Percentiles rank a stretch among this genome's conserved stretches.
These are phyloP conservation scores for Solanum chilense DNA, from an alignment of 257 asterid genomes.

Conservation along the genomic window DNA sequence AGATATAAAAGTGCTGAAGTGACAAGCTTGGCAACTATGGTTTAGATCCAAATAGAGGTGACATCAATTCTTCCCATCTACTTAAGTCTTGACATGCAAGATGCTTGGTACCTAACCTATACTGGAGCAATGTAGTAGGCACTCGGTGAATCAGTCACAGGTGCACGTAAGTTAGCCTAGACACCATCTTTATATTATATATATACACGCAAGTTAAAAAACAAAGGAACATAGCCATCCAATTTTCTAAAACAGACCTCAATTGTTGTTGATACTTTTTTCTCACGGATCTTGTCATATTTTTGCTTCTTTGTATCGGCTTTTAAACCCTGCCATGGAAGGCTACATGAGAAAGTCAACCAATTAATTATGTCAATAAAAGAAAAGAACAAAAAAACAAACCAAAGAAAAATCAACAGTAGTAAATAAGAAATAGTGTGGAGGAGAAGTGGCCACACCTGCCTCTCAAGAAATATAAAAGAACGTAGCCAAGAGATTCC, in stretches of 20 bases:
- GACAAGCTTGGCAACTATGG: not conserved
- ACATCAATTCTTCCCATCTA: not conserved
- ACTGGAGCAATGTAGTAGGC: not conserved
- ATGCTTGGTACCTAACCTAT: not conserved
- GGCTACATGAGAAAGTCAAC: constrained; percentile 10
- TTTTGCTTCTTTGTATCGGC: constrained; percentile 34
- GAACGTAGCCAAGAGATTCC: constrained; percentile 43
- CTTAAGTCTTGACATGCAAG: not conserved
- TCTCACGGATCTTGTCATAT: constrained; percentile 32
- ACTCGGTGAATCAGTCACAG: not conserved
- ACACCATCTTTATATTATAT: too few relatives aligned
- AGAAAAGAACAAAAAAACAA: not conserved
- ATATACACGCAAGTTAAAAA: not conserved
- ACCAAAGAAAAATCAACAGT: not conserved
- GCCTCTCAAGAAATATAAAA: constrained; percentile 36
- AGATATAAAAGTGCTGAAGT: not conserved
- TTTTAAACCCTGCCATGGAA: constrained; percentile 39
- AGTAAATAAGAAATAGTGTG: not conserved
- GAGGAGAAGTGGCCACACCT: constrained; percentile 6
- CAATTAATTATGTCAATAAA: not conserved
- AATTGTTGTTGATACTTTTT: constrained; percentile 31
- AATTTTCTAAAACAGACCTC: constrained; percentile 13
- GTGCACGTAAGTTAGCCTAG: too few relatives aligned
- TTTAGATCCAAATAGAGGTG: not conserved
- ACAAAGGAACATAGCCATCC: not conserved